Conservation (phyloP, 2,329 filamentous ascomycete species). For the Neonectria magnoliae region DNA sequence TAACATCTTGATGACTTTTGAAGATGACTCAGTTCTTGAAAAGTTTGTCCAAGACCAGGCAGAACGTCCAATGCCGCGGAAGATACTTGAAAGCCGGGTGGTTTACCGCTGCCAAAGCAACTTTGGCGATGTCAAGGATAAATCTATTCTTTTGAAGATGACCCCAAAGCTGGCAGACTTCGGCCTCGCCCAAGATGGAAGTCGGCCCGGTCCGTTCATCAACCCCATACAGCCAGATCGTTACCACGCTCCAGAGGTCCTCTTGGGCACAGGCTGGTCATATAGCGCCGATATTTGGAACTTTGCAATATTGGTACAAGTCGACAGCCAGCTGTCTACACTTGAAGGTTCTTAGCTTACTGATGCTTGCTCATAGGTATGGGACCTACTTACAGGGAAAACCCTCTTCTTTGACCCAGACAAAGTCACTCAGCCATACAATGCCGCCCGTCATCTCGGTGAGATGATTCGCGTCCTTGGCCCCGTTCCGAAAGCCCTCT, state of each 20-base stretch:
- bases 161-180: conserved; percentile 33
- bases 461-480: conserved; percentile 41
- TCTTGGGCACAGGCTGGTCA: conserved; percentile 28
- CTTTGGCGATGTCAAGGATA: conserved; percentile 26
- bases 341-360: background rate
- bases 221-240: conserved; percentile 31
- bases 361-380: conserved; percentile 27
- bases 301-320: conserved; percentile 36
- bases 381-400: conserved; percentile 38
- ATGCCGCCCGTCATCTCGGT: conserved; percentile 34
- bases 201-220: conserved; percentile 14
- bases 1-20: conserved; percentile 38
- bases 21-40: conserved; percentile 34
- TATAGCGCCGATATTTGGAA: conserved; percentile 34
- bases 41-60: conserved; percentile 29
- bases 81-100: conserved; percentile 17
- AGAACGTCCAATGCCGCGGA: conserved; percentile 21
- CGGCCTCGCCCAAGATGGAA: conserved; percentile 27
- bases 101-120: conserved; percentile 34
- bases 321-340: background rate
- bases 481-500: conserved; percentile 28
- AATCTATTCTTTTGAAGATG: conserved; percentile 17
- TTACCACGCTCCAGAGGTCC: conserved; percentile 31
- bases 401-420: conserved; percentile 32
- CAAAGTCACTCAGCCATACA: conserved; percentile 27